phyloP scores from a whole-genome alignment of 2,329 filamentous ascomycete species.

The Aspergillus terreus region DNA sequence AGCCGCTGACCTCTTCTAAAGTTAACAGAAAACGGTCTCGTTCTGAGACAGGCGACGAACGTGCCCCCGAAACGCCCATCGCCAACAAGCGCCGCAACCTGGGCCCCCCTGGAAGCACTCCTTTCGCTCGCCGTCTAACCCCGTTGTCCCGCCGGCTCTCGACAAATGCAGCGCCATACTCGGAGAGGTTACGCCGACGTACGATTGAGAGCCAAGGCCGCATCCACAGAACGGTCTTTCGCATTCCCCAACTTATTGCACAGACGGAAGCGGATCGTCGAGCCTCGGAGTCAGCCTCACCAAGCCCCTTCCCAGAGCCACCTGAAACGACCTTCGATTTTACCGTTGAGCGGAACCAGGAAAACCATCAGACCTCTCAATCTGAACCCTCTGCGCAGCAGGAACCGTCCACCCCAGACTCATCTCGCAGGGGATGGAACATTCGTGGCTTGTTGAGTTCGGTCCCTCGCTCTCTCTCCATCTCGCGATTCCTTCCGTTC shows the following conservation, averaged over 20 bases:
- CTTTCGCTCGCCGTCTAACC: slow-evolving; percentile 14
- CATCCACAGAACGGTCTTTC: slow-evolving; percentile 32
- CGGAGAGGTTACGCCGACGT: slow-evolving; percentile 28
- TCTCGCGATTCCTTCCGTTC: slow-evolving; percentile 21
- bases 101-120: slow-evolving; percentile 19
- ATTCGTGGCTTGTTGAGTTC: slow-evolving; percentile 28
- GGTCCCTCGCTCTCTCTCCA: slow-evolving; percentile 25
- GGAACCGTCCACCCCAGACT: slow-evolving; percentile 21
- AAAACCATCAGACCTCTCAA: neutral
- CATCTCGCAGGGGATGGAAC: slow-evolving; percentile 23
- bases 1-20: slow-evolving; percentile 13
- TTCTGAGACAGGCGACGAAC: slow-evolving; percentile 8
- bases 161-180: slow-evolving; percentile 20
- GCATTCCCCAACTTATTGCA: slow-evolving; percentile 28
- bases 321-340: slow-evolving; percentile 10
- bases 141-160: slow-evolving; percentile 17
- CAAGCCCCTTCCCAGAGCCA: slow-evolving; percentile 7
- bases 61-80: slow-evolving; percentile 11
- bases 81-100: slow-evolving; percentile 22
- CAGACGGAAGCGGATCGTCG: slow-evolving; percentile 27
- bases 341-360: slow-evolving; percentile 4
- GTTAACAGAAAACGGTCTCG: slow-evolving; percentile 19
- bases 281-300: slow-evolving; percentile 5
- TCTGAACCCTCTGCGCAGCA: slow-evolving; percentile 6
- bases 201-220: slow-evolving; percentile 27